Evolutionary conservation across 257 asterid species (phyloP).

Genomic region (Ilex asprella): DNA sequence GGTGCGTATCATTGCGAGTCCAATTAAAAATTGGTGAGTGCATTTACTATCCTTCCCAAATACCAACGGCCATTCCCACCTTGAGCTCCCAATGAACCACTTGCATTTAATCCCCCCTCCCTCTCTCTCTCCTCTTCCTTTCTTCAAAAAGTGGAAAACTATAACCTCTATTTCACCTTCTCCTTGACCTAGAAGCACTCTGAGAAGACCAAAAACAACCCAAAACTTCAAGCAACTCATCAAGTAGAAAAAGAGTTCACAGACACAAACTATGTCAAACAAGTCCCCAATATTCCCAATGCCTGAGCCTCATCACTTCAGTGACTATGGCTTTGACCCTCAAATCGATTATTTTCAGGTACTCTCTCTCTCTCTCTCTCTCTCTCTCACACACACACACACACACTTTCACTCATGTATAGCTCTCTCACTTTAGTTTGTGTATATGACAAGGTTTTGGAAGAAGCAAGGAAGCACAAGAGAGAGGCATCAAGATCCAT

Average conservation of each 20-base stretch:
- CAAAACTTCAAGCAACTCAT: neutral
- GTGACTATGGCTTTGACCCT: constrained; percentile 75
- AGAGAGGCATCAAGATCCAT: constrained; percentile 31
- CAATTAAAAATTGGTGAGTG: neutral
- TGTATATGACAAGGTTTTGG: constrained; percentile 40
- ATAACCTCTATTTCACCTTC: too few relatives aligned
- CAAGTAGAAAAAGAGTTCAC: neutral
- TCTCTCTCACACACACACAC: too few relatives aligned
- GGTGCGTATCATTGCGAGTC: neutral
- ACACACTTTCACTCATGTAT: too few relatives aligned
- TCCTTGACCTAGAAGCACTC: neutral
- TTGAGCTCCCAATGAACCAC: too few relatives aligned
- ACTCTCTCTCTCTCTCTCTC: neutral
- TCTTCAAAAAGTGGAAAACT: too few relatives aligned
- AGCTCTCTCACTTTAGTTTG: neutral
- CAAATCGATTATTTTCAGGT: constrained; percentile 81
- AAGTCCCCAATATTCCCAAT: constrained; percentile 50
- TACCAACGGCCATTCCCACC: constrained; percentile 1
- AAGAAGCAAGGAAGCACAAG: constrained; percentile 60
- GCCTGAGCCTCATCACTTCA: constrained; percentile 53
- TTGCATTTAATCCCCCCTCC: neutral
- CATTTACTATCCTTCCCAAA: constrained; percentile 16
- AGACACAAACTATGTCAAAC: constrained; percentile 27
- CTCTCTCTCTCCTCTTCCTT: neutral
- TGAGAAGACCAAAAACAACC: neutral